Base-by-base conservation (phyloP, 345 rosid species). In the Eucalyptus curtisii region DNA sequence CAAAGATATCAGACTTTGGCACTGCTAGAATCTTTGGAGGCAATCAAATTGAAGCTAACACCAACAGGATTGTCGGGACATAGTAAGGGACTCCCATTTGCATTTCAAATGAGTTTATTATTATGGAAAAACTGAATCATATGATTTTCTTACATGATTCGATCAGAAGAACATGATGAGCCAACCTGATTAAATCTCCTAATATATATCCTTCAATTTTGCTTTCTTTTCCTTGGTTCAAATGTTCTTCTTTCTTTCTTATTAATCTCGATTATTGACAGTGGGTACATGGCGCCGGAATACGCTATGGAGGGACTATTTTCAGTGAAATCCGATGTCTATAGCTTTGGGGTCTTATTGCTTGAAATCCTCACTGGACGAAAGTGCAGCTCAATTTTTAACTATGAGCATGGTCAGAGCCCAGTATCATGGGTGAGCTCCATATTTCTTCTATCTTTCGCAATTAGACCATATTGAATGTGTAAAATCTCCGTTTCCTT, bases 1-100 rank as follows among this genome's bases (percentile, higher is more conserved):
- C 95, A 12, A 94, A 95, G 85, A 94, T 94, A 86, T 94, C 94
- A 4, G 94, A 95, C 66, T 94, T 95, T 27, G 95, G 96, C 49
- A 94, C 93, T 5, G 96, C 95, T 17, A 92, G 91, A 86, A 94
- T 92, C 81, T 95, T 95, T 45, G 94, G 94, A 47, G 92, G 92
- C 88, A 89, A 91, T n/a, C 76, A 64, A 64, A 64, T n/a, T 17
- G 76, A 64, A n/a, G 76, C 76, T n/a, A 64, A n/a, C 76, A 95
- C 95, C 2, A 89, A 91, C 16, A 93, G 89, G 89, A 91, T 95
- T 37, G 95, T 93, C 2, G 95, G 96, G 57, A 95, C 94, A 88
- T 91, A 81, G 95, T 94, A 91, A 92, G 95, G 49, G 31, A 13
- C 86, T 33, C n/a, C 24, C n/a, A 15, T 64, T 44, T 64, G 27